phyloP scores from a whole-genome alignment of 2,329 filamentous ascomycete species.

The Graphiopsis chlorocephala region DNA sequence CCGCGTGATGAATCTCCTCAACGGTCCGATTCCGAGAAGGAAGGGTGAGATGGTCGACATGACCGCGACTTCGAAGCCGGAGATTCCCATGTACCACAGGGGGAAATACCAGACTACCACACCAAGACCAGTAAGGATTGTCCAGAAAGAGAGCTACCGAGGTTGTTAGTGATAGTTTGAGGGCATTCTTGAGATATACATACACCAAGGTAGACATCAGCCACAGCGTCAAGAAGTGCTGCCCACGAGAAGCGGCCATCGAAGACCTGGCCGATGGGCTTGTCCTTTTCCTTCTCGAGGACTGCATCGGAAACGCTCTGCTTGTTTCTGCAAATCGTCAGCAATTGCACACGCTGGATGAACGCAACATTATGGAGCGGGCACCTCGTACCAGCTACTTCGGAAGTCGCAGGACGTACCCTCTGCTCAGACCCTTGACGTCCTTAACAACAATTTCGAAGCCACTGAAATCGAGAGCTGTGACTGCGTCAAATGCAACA shows the following conservation, averaged over 20 bases:
- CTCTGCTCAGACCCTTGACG: constrained; percentile 85
- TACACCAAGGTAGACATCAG: constrained; percentile 90
- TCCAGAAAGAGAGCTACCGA: constrained; percentile 86
- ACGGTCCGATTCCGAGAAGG: constrained; percentile 66
- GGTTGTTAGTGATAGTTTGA: constrained; percentile 9
- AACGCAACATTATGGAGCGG: constrained; percentile 19
- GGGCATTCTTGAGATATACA: constrained; percentile 33
- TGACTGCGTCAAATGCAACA: constrained; percentile 93
- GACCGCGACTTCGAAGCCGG: constrained; percentile 87
- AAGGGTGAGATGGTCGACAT: constrained; percentile 81
- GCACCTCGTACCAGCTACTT: constrained; percentile 65
- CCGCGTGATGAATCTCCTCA: constrained; percentile 68
- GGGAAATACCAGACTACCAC: constrained; percentile 97
- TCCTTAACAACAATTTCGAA: constrained; percentile 88
- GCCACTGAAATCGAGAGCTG: constrained; percentile 82
- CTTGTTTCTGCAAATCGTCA: constrained; percentile 28
- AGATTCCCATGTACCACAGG: constrained; percentile 98
- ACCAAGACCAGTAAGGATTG: constrained; percentile 83
- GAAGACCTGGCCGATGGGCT: constrained; percentile 68
- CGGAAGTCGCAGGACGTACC: constrained; percentile 97
- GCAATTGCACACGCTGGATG: constrained; percentile 5
- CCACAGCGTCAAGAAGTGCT: constrained; percentile 74
- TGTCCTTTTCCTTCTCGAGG: constrained; percentile 59
- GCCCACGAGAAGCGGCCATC: constrained; percentile 69
- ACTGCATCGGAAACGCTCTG: constrained; percentile 29